Conservation (phyloP, 1,139 yeast species). For the Meyerozyma guilliermondii region DNA sequence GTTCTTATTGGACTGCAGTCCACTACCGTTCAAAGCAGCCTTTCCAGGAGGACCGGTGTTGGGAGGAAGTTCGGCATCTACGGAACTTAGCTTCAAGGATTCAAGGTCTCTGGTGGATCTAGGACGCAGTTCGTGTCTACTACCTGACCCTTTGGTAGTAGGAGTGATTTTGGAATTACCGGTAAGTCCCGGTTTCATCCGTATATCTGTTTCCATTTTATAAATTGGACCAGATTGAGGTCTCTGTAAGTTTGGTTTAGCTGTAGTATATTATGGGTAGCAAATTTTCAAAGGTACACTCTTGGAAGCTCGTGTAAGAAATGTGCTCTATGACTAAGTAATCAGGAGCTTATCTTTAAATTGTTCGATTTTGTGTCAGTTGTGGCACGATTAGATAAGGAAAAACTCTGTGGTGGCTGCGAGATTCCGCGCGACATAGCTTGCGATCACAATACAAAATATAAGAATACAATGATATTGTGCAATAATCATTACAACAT, state of each 20-base stretch:
- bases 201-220: background rate
- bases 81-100: background rate
- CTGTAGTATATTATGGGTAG: background rate
- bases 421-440: too few relatives aligned
- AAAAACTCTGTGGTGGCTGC: background rate
- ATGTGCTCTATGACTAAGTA: background rate
- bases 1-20: slow-evolving; percentile 26
- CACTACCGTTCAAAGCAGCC: background rate
- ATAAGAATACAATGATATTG: too few relatives aligned
- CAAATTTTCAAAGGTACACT: background rate
- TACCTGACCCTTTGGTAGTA: background rate
- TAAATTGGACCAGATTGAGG: background rate
- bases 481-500: too few relatives aligned
- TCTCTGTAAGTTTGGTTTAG: background rate
- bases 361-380: background rate
- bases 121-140: slow-evolving; percentile 1
- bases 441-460: too few relatives aligned
- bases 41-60: background rate
- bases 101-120: background rate
- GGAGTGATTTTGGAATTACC: background rate
- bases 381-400: slow-evolving; percentile 1
- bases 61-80: background rate
- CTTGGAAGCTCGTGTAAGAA: background rate
- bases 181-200: background rate
- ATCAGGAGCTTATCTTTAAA: slow-evolving; percentile 1